Conservation (phyloP, 139 green algal genomes). For the Chlamydomonas incerta region DNA sequence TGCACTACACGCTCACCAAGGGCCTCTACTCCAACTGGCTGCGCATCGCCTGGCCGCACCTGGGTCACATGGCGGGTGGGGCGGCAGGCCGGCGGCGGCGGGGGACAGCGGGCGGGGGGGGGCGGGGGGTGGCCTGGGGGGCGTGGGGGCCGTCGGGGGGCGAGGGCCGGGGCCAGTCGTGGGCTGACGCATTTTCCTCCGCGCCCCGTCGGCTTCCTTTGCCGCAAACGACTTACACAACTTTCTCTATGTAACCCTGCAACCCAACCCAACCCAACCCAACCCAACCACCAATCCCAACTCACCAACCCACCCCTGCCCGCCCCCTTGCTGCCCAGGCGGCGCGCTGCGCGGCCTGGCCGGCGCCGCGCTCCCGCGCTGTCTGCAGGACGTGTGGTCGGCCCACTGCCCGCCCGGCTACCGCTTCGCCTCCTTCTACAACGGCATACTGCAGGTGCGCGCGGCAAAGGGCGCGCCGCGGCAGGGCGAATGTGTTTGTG, state of each 20-base stretch:
- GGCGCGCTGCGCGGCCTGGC: background rate
- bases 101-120: background rate
- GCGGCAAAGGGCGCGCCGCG: too few species aligned
- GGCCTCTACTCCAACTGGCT: constrained; percentile 40
- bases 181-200: too few species aligned
- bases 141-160: background rate
- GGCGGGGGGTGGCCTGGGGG: too few species aligned
- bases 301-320: too few species aligned
- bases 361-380: constrained; percentile 14
- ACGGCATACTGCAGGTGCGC: constrained; percentile 22
- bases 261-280: too few species aligned
- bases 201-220: too few species aligned
- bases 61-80: background rate
- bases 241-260: too few species aligned
- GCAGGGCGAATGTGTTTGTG: too few species aligned
- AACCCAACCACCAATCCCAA: too few species aligned
- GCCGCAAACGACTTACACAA: too few species aligned
- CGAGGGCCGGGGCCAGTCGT: too few species aligned
- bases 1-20: constrained; percentile 28
- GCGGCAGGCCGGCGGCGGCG: background rate
- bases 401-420: constrained; percentile 33
- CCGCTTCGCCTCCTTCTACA: constrained; percentile 37
- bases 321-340: too few species aligned
- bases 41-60: constrained; percentile 58
- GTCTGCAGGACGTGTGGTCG: constrained; percentile 9